Evolutionary conservation across 768 basidiomycete genomes (phyloP).

Genomic region (Amanita fuliginea): DNA sequence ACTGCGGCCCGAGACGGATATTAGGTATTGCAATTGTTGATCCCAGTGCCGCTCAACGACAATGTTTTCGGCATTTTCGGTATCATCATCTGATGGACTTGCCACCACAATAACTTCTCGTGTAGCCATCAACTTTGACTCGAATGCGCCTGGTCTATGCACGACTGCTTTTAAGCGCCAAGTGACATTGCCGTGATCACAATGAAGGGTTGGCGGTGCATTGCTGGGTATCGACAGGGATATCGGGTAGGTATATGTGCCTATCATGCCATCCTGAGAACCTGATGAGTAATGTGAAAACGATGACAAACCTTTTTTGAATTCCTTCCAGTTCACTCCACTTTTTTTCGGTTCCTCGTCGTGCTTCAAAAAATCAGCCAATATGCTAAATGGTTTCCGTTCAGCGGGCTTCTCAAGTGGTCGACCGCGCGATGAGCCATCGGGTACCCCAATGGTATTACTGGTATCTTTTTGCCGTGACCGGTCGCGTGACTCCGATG

Average conservation of each 20-base stretch:
- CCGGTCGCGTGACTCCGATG: slow-evolving; percentile 10
- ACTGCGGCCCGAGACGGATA: slow-evolving; percentile 61
- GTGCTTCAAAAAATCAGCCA: slow-evolving; percentile 27
- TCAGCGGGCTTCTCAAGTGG: slow-evolving; percentile 10
- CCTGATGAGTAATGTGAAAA: background rate
- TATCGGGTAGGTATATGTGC: slow-evolving; percentile 90
- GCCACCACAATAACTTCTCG: slow-evolving; percentile 71
- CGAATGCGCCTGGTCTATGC: slow-evolving; percentile 76
- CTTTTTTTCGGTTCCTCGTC: slow-evolving; percentile 25
- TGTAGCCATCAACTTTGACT: slow-evolving; percentile 51
- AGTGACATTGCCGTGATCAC: slow-evolving; percentile 62
- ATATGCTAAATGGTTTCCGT: slow-evolving; percentile 23
- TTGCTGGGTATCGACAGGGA: slow-evolving; percentile 77
- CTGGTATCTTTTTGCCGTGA: slow-evolving; percentile 10
- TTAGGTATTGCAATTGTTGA: slow-evolving; percentile 70
- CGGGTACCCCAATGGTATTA: background rate
- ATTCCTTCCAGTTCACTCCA: slow-evolving; percentile 70
- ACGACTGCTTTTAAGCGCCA: slow-evolving; percentile 80
- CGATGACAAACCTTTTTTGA: slow-evolving; percentile 57
- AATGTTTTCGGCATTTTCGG: slow-evolving; percentile 74
- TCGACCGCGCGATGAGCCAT: slow-evolving; percentile 13
- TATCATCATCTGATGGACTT: slow-evolving; percentile 70
- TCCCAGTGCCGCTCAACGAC: slow-evolving; percentile 90
- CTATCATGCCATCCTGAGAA: slow-evolving; percentile 24
- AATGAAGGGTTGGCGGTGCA: slow-evolving; percentile 67